Base-by-base conservation (phyloP, 2,329 filamentous ascomycete species). In the Graphilbum sp. region DNA sequence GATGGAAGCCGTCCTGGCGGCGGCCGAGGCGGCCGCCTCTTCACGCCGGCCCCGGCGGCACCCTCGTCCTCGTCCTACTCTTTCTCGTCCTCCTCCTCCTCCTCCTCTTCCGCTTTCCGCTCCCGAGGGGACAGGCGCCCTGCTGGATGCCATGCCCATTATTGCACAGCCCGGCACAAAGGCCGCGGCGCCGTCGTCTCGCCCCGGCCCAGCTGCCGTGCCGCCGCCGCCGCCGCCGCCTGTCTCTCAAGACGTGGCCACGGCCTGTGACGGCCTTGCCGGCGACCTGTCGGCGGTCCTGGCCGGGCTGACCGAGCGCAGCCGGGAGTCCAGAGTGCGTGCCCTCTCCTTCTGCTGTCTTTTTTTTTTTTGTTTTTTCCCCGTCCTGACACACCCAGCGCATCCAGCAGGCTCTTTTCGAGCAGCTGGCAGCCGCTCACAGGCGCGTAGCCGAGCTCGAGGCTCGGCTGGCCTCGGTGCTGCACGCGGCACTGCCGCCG, bases 361-460 rank as follows among this genome's bases (percentile, higher is more conserved):
- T n/a, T n/a, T n/a, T n/a, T n/a, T n/a, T n/a, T n/a, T n/a, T n/a
- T n/a, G n/a, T n/a, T n/a, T n/a, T n/a, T n/a, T n/a, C n/a, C n/a
- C n/a, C n/a, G n/a, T n/a, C n/a, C n/a, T n/a, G n/a, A n/a, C 13
- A 31, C 33, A 12, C 5, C 5, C 21, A 44, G 43, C 33, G 27
- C 16, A 43, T 46, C 65, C 70, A 41, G 67, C 77, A 50, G 61
- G 61, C 29, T 64, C 75, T 36, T 65, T 68, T 32, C 61, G 21
- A 30, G 3, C 39, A 45, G 27, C 37, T 47, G 0, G 43, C 37
- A 1, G 40, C 34, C 4, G 43, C 45, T 11, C 29, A 39, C 10
- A 21, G 72, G 45, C 67, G 67, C 37, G 72, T 79, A 41, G 60
- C 72, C 19, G 67, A 70, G 41, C 60, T 80, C 13, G 72, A 79